phyloP scores from a whole-genome alignment of 352 stramenopile species.

The Globisporangium okanoganense region DNA sequence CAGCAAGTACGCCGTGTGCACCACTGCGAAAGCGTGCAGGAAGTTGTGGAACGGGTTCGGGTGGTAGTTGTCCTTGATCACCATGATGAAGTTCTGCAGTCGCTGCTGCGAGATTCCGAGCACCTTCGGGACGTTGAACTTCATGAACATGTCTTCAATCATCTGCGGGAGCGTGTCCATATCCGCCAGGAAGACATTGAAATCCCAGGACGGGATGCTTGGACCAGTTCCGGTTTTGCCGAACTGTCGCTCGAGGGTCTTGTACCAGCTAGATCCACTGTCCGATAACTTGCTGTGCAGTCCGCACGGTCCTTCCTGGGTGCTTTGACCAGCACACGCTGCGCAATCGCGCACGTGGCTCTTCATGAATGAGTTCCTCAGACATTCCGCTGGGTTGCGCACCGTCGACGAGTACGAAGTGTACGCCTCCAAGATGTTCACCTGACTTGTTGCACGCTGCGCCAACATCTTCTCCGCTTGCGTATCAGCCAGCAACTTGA shows the following conservation, averaged over 20 bases:
- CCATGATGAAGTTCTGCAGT: conserved; percentile 77
- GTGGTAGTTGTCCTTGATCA: conserved; percentile 81
- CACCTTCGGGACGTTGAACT: conserved; percentile 66
- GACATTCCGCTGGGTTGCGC: conserved; percentile 40
- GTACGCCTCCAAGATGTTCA: conserved; percentile 75
- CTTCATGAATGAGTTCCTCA: conserved; percentile 58
- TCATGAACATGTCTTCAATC: conserved; percentile 72
- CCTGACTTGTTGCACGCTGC: conserved; percentile 65
- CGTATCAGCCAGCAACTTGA: conserved; percentile 84
- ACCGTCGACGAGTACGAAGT: conserved; percentile 60
- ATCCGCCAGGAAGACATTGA: conserved; percentile 75
- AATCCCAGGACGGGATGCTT: conserved; percentile 58
- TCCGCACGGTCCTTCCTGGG: conserved; percentile 1
- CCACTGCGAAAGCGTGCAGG: conserved; percentile 84
- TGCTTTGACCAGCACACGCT: conserved; percentile 25
- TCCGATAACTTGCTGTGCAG: not conserved
- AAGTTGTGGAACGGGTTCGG: conserved; percentile 92
- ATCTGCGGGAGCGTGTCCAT: conserved; percentile 43
- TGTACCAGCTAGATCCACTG: conserved; percentile 10
- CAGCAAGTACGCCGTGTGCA: conserved; percentile 83
- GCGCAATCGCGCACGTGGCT: conserved; percentile 38
- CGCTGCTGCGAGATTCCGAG: conserved; percentile 49
- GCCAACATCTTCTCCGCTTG: conserved; percentile 67
- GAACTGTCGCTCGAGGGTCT: conserved; percentile 12
- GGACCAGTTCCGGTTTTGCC: conserved; percentile 11